phyloP scores from a whole-genome alignment of 1,284 basidiomycete genomes.

The Moniliophthora roreri region DNA sequence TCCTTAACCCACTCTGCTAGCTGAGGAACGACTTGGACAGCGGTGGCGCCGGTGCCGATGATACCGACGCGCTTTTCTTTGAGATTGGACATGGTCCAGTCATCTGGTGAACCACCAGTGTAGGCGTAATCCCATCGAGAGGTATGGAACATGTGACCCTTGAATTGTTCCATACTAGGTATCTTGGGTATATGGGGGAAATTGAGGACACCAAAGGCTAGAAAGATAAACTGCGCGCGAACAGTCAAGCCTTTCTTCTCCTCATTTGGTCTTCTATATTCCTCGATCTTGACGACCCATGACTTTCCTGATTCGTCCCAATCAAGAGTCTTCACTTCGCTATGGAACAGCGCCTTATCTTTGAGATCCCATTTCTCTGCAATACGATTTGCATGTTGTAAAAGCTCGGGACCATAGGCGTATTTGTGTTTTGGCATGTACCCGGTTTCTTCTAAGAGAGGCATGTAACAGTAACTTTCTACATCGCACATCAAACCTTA shows the following conservation, averaged over 20 bases:
- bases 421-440: conserved; percentile 20
- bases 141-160: conserved; percentile 18
- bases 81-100: conserved; percentile 12
- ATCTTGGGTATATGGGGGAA: conserved; percentile 17
- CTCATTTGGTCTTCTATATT: conserved; percentile 9
- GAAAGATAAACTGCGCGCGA: conserved; percentile 14
- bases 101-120: conserved; percentile 11
- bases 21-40: conserved; percentile 18
- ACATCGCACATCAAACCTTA: not conserved
- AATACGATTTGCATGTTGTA: conserved; percentile 17
- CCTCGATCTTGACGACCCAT: conserved; percentile 11
- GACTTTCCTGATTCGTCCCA: conserved; percentile 14
- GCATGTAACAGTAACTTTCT: conserved; percentile 9
- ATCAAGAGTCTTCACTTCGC: not conserved
- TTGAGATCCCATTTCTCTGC: conserved; percentile 17
- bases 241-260: conserved; percentile 7
- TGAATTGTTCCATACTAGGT: conserved; percentile 14
- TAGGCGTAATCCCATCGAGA: conserved; percentile 19
- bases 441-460: conserved; percentile 21
- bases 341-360: conserved; percentile 17
- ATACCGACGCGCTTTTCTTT: conserved; percentile 18
- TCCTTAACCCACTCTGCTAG: conserved; percentile 18
- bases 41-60: conserved; percentile 20
- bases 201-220: conserved; percentile 9
- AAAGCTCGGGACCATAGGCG: conserved; percentile 17